Conservation (phyloP, 768 basidiomycete genomes). For the Collybia nuda region DNA sequence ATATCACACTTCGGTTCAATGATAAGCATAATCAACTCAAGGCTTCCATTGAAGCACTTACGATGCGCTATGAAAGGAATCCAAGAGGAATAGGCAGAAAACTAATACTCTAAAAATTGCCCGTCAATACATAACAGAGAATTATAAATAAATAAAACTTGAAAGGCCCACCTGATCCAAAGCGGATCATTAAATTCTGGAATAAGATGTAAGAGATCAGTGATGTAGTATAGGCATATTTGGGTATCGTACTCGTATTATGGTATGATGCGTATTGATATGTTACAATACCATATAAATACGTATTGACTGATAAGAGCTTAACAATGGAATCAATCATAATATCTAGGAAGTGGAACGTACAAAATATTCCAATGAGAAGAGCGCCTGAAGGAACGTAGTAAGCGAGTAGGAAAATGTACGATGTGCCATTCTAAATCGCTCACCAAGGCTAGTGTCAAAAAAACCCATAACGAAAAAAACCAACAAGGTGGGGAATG, state of each 20-base stretch:
- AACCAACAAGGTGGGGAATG: no score
- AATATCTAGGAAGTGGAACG: conserved; percentile 1
- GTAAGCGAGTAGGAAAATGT: not conserved
- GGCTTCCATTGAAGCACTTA: conserved; percentile 1
- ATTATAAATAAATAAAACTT: not conserved
- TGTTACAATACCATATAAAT: conserved; percentile 20
- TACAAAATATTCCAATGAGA: conserved; percentile 21
- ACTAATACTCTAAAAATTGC: conserved; percentile 4
- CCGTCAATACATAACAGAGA: not conserved
- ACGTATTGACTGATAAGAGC: conserved; percentile 17
- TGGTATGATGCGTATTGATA: conserved; percentile 18
- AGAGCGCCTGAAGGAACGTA: conserved; percentile 13
- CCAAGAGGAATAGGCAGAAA: conserved; percentile 3
- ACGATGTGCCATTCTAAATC: not conserved
- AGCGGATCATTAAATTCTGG: conserved; percentile 9
- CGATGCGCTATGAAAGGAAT: conserved; percentile 11
- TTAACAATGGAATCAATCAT: not conserved
- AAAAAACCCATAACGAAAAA: not conserved
- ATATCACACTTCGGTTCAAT: conserved; percentile 6
- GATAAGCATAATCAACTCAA: not conserved
- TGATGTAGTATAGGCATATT: not conserved
- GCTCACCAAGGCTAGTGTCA: conserved; percentile 13
- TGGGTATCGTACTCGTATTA: conserved; percentile 9
- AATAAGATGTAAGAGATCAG: not conserved
- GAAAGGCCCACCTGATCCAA: conserved; percentile 8